Evolutionary conservation across 176 grass and related monocot species (phyloP), one percentile per base, ranked within the genome.

Genomic region (Puccinellia tenuiflora): DNA sequence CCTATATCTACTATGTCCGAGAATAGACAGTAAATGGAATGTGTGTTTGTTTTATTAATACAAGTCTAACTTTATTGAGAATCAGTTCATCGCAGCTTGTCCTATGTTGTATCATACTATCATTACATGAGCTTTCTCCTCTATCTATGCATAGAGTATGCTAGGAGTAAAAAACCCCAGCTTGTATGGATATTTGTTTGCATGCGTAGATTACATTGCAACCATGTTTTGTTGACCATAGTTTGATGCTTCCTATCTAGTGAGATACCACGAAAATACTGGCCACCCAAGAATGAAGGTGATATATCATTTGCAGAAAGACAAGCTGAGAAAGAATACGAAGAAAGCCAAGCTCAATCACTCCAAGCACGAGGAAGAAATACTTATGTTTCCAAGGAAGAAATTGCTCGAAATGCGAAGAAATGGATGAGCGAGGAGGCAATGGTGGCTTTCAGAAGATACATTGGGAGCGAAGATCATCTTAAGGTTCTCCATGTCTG

Each of bases 341-440:
- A 18, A 11, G 22, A 25, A 59, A 26, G 1, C 0, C 21, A 59
- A 59, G 9, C 22, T 66, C 31, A 21, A 66, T 66, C 2, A 59
- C 10, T 11, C 7, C 21, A 54, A n/a, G 18, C 52, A 54, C 52
- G 7, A n/a, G 20, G 52, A 8, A 20, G 9, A n/a, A 9, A 8
- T n/a, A n/a, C 52, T 54, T 22, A n/a, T 54, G 52, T 21, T n/a
- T 54, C 21, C 8, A 39, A 26, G 2, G 47, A 26, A 69, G 33
- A 69, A 55, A 26, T 40, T 54, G 20, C 7, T 53, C 21, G 6
- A 6, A 40, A 25, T 55, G 46, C 9, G 28, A 68, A 17, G 21
- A 28, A 34, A 17, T 69, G 79, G 79, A 69, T 81, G 79, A 21
- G 15, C 2, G 47, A 68, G 33, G 79, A 81, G 47, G 63, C 20